phyloP scores from a whole-genome alignment of 345 rosid species.

The Rhizophora apiculata region DNA sequence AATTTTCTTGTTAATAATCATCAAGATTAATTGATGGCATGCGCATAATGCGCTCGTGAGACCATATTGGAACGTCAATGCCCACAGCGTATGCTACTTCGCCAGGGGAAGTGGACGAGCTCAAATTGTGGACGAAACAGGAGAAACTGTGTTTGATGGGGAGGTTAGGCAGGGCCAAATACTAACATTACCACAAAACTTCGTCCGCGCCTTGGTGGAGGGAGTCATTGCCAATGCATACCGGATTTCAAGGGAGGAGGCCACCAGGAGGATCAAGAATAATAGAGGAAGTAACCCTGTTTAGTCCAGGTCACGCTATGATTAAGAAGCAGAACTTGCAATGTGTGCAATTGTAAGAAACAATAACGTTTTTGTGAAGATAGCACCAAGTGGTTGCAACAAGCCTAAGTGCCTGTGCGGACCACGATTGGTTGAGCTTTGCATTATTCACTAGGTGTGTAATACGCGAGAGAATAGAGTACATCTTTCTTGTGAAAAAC shows the following conservation, averaged over 20 bases:
- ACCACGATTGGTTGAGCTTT: too few relatives aligned
- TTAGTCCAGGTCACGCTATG: conserved; percentile 1
- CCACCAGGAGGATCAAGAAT: conserved; percentile 30
- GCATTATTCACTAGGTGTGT: too few relatives aligned
- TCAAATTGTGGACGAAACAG: conserved; percentile 29
- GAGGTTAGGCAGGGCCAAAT: conserved; percentile 31
- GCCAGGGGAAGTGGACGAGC: conserved; percentile 32
- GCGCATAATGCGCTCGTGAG: conserved; percentile 27
- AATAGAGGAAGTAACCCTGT: conserved; percentile 6
- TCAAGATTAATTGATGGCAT: not conserved
- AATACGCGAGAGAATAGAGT: too few relatives aligned
- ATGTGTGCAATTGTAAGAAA: not conserved
- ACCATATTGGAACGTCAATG: conserved; percentile 43
- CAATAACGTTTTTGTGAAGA: too few relatives aligned
- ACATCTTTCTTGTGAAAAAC: too few relatives aligned
- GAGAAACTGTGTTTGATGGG: conserved; percentile 24
- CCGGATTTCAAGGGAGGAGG: conserved; percentile 36
- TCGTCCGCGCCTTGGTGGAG: conserved; percentile 23
- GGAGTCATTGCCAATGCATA: conserved; percentile 31
- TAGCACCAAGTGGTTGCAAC: too few relatives aligned
- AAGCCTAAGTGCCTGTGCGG: too few relatives aligned
- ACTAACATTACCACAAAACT: conserved; percentile 32
- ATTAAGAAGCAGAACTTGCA: not conserved
- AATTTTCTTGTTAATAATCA: not conserved
- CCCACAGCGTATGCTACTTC: conserved; percentile 38